Base-by-base conservation (phyloP, 768 basidiomycete species). In the Crucibulum laeve region DNA sequence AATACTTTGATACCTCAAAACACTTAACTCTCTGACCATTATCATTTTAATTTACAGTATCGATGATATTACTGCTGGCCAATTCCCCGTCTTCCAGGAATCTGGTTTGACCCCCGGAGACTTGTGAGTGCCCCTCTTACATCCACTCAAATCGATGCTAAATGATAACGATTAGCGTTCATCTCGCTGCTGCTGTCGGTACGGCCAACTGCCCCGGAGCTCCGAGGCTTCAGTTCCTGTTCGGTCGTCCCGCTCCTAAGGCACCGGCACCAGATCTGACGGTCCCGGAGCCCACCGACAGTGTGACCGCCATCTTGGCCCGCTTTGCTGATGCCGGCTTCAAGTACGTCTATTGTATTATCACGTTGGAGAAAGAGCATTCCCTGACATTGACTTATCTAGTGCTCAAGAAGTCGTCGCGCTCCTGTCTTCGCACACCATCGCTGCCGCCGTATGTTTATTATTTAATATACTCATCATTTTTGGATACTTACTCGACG, bases 161-260 rank as follows among this genome's bases (percentile, higher is more conserved):
- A 28, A 26, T 26, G 11, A 4, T 19, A 14, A 15, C 18, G 15
- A 18, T 5, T 7, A 57, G 56, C 22, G 49, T 57, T 4, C 56
- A 57, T 19, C 51, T 57, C 3, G 56, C 54, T 1, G 56, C 52
- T 10, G 56, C 56, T n/a, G 59, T 64, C 41, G 58, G 58, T 5
- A 49, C 49, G 21, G 44, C 56, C 22, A 68, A 67, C 54, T 69
- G 67, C 43, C 60, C 64, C 2, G 67, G 67, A 25, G 60, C 63
- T 10, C 64, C 64, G 1, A 53, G 51, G 14, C 51, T 69, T 13
- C 38, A 59, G 25, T 64, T 61, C 49, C 46, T 59, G 43, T 48
- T 59, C 22, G 62, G 67, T 32, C 58, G 60, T 24, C 54, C 58
- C 4, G 43, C 54, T 37, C 53, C 54, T 5, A 34, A 45, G 2